Evolutionary conservation across 371 early-diverging fungal genomes (phyloP).

Genomic region (Capillidium heterosporum): DNA sequence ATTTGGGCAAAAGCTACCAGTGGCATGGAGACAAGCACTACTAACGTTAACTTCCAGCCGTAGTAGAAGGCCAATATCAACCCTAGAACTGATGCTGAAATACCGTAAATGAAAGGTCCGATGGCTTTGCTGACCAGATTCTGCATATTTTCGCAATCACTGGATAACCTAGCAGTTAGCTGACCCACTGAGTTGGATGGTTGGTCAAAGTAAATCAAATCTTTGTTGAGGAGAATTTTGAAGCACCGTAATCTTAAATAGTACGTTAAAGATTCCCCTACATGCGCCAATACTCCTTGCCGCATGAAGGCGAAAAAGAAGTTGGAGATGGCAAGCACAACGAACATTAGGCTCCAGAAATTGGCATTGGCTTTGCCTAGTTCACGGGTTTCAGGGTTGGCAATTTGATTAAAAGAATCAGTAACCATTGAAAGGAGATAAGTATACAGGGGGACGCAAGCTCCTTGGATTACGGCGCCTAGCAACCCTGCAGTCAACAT

Average conservation of each 20-base stretch:
- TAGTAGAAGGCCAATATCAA: slow-evolving; percentile 25
- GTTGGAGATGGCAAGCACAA: slow-evolving; percentile 28
- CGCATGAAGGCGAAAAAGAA: slow-evolving; percentile 26
- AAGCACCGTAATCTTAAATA: neutral
- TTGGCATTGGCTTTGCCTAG: slow-evolving; percentile 14
- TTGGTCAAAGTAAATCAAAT: slow-evolving; percentile 29
- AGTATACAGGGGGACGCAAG: neutral
- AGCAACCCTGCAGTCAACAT: neutral
- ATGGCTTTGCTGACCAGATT: slow-evolving; percentile 44
- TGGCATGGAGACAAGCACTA: slow-evolving; percentile 27
- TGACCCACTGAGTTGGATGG: slow-evolving; percentile 20
- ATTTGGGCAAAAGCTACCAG: slow-evolving; percentile 21
- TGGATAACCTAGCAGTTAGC: slow-evolving; percentile 15
- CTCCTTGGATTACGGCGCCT: neutral
- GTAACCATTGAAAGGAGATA: neutral
- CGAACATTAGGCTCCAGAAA: slow-evolving; percentile 39
- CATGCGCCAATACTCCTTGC: slow-evolving; percentile 16
- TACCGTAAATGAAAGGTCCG: slow-evolving; percentile 34
- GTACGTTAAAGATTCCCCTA: slow-evolving; percentile 31
- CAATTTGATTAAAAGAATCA: slow-evolving; percentile 2
- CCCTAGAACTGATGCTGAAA: slow-evolving; percentile 22
- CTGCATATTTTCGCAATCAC: slow-evolving; percentile 52
- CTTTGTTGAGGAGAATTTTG: slow-evolving; percentile 5
- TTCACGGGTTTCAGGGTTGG: neutral
- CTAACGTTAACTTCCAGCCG: slow-evolving; percentile 71